Evolutionary conservation across 331 rosid genomes (phyloP), one percentile per base, ranked within the genome.

Genomic region (Quercus lobata): DNA sequence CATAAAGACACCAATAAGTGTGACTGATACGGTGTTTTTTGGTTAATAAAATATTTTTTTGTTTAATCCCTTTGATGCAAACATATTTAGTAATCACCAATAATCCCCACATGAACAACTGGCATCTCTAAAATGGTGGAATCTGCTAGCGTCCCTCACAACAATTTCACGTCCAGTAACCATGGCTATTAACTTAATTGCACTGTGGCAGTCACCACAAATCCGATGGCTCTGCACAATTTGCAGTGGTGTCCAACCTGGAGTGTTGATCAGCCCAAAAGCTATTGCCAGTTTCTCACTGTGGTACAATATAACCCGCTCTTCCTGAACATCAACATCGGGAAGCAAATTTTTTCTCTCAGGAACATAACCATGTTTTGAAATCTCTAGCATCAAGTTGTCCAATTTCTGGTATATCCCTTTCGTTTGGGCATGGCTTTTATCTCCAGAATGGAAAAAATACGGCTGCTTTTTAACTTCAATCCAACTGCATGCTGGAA

Each of bases 41-140:
- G 12, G 49, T 41, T 41, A 41, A 41, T 41, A 41, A 41, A 41
- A 41, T 41, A 41, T 41, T 41, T 41, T 2, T 41, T 0, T 2
- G 49, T 41, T 41, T 0, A 0, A 9, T 41, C 49, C 49, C 49
- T 41, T 41, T 9, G 49, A 41, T 41, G 49, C 49, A 41, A 41
- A 41, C 49, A 41, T 41, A 41, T 53, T 69, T 56, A 72, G 21
- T 57, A 83, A 79, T 90, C 87, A 94, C 97, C 98, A 91, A 82
- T 94, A 94, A 78, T 88, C 89, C 24, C 97, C 95, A 83, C 98
- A 94, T 72, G 97, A 94, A 80, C 98, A 92, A 54, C 22, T 76
- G 72, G 97, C 98, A 69, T 91, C 78, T 83, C 77, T 86, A 87
- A 92, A 92, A 88, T 88, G 97, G 86, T 94, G 98, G 79, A 94